These are phyloP conservation scores for Saprolegnia diclina DNA, from an alignment of 352 stramenopile species.

Conservation along the genomic window DNA sequence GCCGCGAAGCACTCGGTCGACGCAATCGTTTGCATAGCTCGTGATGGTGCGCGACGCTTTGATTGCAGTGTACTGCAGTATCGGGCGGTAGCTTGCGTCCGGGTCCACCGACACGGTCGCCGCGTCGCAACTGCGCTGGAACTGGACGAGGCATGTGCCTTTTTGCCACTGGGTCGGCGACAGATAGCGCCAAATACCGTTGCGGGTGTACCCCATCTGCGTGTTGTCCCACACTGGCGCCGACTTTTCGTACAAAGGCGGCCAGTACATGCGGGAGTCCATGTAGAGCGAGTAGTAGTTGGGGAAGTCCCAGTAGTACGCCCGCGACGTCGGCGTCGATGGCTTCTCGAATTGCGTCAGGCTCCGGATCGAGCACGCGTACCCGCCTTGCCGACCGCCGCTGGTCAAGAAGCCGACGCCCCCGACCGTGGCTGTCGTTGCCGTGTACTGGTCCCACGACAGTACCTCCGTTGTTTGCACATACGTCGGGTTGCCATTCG, in stretches of 20 bases:
- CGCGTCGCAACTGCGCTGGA: slow-evolving; percentile 71
- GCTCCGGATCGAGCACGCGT: slow-evolving; percentile 91
- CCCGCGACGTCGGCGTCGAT: slow-evolving; percentile 42
- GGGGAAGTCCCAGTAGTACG: slow-evolving; percentile 87
- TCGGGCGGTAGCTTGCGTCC: slow-evolving; percentile 85
- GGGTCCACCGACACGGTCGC: slow-evolving; percentile 64
- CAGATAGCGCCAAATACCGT: slow-evolving; percentile 68
- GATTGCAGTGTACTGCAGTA: slow-evolving; percentile 67
- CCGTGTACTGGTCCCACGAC: slow-evolving; percentile 42
- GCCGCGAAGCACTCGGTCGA: slow-evolving; percentile 89
- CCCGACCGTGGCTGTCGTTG: slow-evolving; percentile 34
- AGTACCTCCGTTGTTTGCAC: slow-evolving; percentile 48
- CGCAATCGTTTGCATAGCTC: slow-evolving; percentile 57
- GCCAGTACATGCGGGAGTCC: slow-evolving; percentile 90
- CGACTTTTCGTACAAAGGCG: slow-evolving; percentile 86
- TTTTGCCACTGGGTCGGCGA: slow-evolving; percentile 82
- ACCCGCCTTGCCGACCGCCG: slow-evolving; percentile 79
- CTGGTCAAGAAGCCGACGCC: slow-evolving; percentile 50
- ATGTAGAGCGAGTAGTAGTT: slow-evolving; percentile 98
- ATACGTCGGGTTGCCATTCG: slow-evolving; percentile 55
- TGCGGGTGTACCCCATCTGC: slow-evolving; percentile 85
- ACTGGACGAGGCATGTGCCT: slow-evolving; percentile 91
- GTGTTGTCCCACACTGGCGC: slow-evolving; percentile 83
- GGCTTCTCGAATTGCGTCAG: slow-evolving; percentile 94
- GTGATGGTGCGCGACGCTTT: slow-evolving; percentile 45